Conservation (phyloP, 2,329 filamentous ascomycete species). For the Trichoderma polysporum region DNA sequence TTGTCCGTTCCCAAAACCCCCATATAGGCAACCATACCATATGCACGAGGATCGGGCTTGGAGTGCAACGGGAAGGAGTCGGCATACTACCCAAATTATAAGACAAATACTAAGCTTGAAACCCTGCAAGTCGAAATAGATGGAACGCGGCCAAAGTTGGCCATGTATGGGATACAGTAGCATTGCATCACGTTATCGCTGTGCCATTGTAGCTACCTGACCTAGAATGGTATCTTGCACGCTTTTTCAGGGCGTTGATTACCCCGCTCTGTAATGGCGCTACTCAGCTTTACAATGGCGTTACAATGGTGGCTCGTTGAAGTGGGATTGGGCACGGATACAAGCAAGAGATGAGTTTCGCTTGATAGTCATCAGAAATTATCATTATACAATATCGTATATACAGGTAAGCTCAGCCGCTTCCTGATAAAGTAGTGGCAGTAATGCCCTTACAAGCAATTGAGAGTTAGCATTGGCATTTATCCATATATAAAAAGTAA, state of each 20-base stretch:
- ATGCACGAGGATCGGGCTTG: not conserved
- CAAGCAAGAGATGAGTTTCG: not conserved
- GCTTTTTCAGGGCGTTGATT: not conserved
- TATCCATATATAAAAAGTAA: not conserved
- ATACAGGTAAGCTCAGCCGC: not conserved
- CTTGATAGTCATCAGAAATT: not conserved
- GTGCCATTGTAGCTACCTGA: not conserved
- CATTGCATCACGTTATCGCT: not conserved
- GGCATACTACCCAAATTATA: not conserved
- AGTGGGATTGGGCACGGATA: not conserved
- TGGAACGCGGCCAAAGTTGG: not conserved
- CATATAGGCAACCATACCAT: not conserved
- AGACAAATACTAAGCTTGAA: not conserved
- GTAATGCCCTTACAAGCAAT: not conserved
- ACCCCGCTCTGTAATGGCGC: not conserved
- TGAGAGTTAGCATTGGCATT: not conserved
- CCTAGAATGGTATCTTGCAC: not conserved
- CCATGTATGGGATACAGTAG: not conserved
- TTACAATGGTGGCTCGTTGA: not conserved
- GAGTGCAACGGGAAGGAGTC: conserved; percentile 1
- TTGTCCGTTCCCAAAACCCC: not conserved
- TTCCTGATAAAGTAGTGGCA: not conserved
- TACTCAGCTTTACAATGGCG: not conserved
- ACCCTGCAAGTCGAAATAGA: not conserved
- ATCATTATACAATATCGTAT: not conserved